Percentiles rank a stretch among this genome's conserved stretches.
Conservation (phyloP, 352 stramenopile species). For the Phytopythium mirpurense region DNA sequence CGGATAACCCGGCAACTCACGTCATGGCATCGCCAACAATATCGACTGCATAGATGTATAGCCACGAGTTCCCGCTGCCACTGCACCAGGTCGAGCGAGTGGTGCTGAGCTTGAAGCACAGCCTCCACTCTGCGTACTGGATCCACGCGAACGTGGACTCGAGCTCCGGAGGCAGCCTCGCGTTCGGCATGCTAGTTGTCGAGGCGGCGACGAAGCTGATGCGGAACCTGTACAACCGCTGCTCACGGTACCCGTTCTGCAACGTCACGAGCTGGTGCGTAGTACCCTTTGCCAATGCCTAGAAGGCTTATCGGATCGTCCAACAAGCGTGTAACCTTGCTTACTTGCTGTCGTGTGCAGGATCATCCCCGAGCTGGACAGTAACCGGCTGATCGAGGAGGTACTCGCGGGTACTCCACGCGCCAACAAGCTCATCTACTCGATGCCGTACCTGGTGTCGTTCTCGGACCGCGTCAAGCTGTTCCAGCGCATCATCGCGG, state of each 20-base stretch:
- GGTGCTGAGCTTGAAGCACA: conserved; percentile 47
- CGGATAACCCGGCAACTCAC: no score
- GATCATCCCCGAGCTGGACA: conserved; percentile 54
- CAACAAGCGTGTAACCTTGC: no score
- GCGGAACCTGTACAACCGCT: conserved; percentile 61
- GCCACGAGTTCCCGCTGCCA: conserved; percentile 51
- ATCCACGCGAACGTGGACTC: conserved; percentile 24
- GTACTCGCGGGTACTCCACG: conserved; percentile 42
- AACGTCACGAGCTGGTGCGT: conserved; percentile 72
- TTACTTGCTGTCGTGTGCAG: conserved; percentile 14
- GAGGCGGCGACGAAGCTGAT: conserved; percentile 51
- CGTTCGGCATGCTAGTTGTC: conserved; percentile 59
- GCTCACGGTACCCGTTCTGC: conserved; percentile 62
- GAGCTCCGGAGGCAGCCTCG: conserved; percentile 13
- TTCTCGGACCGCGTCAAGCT: conserved; percentile 70
- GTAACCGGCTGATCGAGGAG: conserved; percentile 49
- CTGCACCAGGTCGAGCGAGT: conserved; percentile 65
- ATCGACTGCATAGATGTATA: conserved; percentile 45
- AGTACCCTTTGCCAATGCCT: neutral
- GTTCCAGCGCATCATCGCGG: conserved; percentile 54
- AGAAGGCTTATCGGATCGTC: neutral
- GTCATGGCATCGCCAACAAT: no score
- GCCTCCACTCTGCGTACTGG: conserved; percentile 56
- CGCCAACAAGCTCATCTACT: conserved; percentile 56
- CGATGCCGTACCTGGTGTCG: conserved; percentile 68